Conservation (phyloP, 1,284 basidiomycete species). For the Volvariella volvacea region DNA sequence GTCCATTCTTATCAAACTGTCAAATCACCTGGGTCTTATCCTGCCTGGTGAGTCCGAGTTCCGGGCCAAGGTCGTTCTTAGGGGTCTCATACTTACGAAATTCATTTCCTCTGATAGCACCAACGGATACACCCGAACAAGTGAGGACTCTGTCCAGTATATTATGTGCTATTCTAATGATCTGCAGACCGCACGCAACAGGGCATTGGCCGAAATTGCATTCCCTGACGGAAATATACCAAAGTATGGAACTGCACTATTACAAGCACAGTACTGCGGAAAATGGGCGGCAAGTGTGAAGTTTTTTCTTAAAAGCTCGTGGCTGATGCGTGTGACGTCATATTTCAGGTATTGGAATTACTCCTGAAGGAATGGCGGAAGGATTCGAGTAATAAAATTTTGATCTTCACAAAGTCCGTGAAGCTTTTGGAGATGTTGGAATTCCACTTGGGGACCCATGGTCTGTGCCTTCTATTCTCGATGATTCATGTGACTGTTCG, state of each 20-base stretch:
- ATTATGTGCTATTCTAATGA: slow-evolving; percentile 1
- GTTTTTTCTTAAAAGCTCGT: background rate
- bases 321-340: background rate
- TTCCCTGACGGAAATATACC: slow-evolving; percentile 52
- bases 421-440: slow-evolving; percentile 78
- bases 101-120: slow-evolving; percentile 31
- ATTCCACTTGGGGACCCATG: slow-evolving; percentile 52
- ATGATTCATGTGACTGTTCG: background rate
- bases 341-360: slow-evolving; percentile 53
- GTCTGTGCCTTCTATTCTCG: slow-evolving; percentile 24
- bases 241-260: slow-evolving; percentile 54
- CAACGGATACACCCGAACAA: slow-evolving; percentile 59
- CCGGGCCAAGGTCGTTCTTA: too few species aligned
- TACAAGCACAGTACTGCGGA: slow-evolving; percentile 65
- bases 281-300: slow-evolving; percentile 79
- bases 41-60: slow-evolving; percentile 49
- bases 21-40: slow-evolving; percentile 80
- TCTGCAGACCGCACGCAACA: slow-evolving; percentile 47
- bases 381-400: slow-evolving; percentile 65
- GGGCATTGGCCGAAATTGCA: slow-evolving; percentile 47
- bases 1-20: slow-evolving; percentile 74
- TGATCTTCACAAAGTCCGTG: slow-evolving; percentile 83
- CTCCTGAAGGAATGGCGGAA: slow-evolving; percentile 62
- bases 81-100: background rate
- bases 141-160: slow-evolving; percentile 21